Base-by-base conservation (phyloP, 1,284 basidiomycete species). In the Golubevia pallescens region DNA sequence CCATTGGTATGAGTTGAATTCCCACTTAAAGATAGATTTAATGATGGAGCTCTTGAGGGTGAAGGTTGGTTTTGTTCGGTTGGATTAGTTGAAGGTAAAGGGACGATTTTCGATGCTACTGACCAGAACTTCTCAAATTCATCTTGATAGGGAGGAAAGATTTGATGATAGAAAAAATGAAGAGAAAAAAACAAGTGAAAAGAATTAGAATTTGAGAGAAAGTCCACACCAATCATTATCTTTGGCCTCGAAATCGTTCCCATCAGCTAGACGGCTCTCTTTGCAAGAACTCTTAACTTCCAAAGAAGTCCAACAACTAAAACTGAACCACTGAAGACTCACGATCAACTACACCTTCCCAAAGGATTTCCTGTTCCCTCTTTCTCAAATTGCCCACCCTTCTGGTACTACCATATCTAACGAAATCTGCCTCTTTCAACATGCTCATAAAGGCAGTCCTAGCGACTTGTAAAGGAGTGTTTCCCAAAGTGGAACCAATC, bases 41-140 rank as follows among this genome's bases (percentile, higher is more conserved):
- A 21, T 7, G 54, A 56, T 7, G 54, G 54, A 7, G 54, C 54
- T 56, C 24, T 5, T 6, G 54, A 56, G 13, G 54, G 24, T 21
- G 24, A 28, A 56, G 54, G 24, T n/a, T n/a, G n/a, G n/a, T n/a
- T n/a, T n/a, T n/a, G n/a, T n/a, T n/a, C n/a, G n/a, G n/a, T n/a
- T n/a, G n/a, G n/a, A 28, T 56, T 7, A 7, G 54, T 21, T 21
- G 54, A 56, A 0, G 88, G 88, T 0, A 87, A 78, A 1, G 89
- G 88, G 1, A 89, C 74, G 2, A 98, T 89, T 81, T 95, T 95
- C 8, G 92, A 90, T 1, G 94, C 94, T 72, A 97, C 92, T 53
- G 92, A 90, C 91, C 93, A 95, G 81, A 93, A 97, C 70, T 94
- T 90, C 74, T 97, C 95, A 81, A 95, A 97, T 85, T 96, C 95